phyloP scores from a whole-genome alignment of 2,329 filamentous ascomycete species.

The Botrytis fabae region DNA sequence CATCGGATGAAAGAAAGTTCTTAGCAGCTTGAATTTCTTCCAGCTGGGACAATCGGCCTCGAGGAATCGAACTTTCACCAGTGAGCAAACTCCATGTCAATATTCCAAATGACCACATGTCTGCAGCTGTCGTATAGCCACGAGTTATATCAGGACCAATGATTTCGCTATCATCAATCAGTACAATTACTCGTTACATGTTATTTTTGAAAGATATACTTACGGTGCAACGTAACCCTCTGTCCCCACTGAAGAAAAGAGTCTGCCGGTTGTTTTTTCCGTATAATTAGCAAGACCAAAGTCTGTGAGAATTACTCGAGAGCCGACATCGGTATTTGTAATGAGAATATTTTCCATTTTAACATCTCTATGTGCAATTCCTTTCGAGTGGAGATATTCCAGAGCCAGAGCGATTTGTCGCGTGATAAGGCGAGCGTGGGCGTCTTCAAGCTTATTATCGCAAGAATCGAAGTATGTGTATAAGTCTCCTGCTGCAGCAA shows the following conservation, averaged over 20 bases:
- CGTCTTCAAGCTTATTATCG: slow-evolving; percentile 32
- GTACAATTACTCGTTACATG: neutral
- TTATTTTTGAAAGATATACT: slow-evolving; percentile 19
- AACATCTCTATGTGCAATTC: slow-evolving; percentile 39
- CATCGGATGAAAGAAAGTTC: slow-evolving; percentile 26
- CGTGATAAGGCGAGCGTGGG: slow-evolving; percentile 36
- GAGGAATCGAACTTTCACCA: slow-evolving; percentile 30
- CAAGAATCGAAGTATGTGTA: slow-evolving; percentile 38
- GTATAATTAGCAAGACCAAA: slow-evolving; percentile 39
- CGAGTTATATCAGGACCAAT: slow-evolving; percentile 3
- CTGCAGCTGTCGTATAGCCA: slow-evolving; percentile 39
- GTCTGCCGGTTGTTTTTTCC: slow-evolving; percentile 29
- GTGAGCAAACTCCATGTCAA: slow-evolving; percentile 36
- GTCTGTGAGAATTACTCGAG: slow-evolving; percentile 39
- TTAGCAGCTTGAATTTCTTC: slow-evolving; percentile 30
- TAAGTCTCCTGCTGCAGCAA: slow-evolving; percentile 51
- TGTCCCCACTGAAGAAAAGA: slow-evolving; percentile 39
- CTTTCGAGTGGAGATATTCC: slow-evolving; percentile 36
- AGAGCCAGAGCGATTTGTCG: slow-evolving; percentile 39
- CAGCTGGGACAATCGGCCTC: slow-evolving; percentile 29
- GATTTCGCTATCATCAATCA: slow-evolving; percentile 30
- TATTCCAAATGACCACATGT: slow-evolving; percentile 40
- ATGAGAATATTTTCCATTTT: slow-evolving; percentile 41
- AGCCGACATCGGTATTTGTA: slow-evolving; percentile 36
- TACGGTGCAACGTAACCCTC: slow-evolving; percentile 39